Percentiles rank a stretch among this genome's conserved stretches.
Conservation (phyloP, 352 stramenopile species). For the Phytophthora megakarya region DNA sequence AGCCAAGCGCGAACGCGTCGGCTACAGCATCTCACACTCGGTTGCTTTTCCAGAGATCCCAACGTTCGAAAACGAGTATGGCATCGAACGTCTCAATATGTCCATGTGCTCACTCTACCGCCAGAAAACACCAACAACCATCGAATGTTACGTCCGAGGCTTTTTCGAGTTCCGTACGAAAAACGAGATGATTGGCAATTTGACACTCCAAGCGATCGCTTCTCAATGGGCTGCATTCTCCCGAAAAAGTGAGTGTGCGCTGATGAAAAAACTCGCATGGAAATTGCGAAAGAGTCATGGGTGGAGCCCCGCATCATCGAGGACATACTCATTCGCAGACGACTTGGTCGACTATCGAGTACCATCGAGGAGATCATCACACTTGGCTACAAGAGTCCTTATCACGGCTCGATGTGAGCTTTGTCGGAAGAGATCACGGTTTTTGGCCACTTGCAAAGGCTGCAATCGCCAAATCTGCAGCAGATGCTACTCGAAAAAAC, state of each 20-base stretch:
- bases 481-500: conserved; percentile 29
- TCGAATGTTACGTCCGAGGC: conserved; percentile 54
- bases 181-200: conserved; percentile 44
- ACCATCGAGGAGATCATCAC: conserved; percentile 2
- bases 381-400: conserved; percentile 1
- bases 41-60: conserved; percentile 40
- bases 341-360: conserved; percentile 26
- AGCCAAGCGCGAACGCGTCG: conserved; percentile 27
- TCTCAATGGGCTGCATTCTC: conserved; percentile 22
- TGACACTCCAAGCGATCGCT: conserved; percentile 36
- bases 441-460: conserved; percentile 27
- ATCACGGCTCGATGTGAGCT: conserved; percentile 13
- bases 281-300: conserved; percentile 26
- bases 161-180: conserved; percentile 57
- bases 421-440: conserved; percentile 22
- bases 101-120: conserved; percentile 55
- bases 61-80: conserved; percentile 37
- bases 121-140: conserved; percentile 43
- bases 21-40: conserved; percentile 43
- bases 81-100: conserved; percentile 53
- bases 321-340: conserved; percentile 32
- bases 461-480: conserved; percentile 28
- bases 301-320: conserved; percentile 18
- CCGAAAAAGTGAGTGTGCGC: conserved; percentile 25
- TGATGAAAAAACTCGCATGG: conserved; percentile 38